Conservation (phyloP, 441 rosid species). For the Viola pubescens region DNA sequence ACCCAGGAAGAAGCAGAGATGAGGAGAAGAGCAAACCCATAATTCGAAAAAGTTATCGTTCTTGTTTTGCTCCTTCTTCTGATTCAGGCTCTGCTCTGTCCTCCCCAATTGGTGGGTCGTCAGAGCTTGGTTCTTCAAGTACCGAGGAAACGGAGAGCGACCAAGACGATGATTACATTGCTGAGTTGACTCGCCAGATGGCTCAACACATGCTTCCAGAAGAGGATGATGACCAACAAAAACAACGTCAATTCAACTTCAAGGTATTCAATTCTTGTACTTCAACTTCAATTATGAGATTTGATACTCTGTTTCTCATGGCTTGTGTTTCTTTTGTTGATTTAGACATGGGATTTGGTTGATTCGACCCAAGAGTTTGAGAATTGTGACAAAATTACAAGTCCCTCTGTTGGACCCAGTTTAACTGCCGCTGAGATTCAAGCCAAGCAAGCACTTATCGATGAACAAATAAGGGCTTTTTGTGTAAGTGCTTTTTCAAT, state of each 20-base stretch:
- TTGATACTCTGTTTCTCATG: not conserved
- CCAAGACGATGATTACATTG: conserved; percentile 44
- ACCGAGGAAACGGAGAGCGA: conserved; percentile 27
- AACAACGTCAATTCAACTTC: conserved; percentile 14
- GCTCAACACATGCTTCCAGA: conserved; percentile 72
- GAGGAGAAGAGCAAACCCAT: not conserved
- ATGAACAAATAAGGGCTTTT: conserved; percentile 47
- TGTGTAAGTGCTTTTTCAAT: conserved; percentile 31
- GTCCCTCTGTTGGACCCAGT: conserved; percentile 11
- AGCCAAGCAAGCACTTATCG: conserved; percentile 48
- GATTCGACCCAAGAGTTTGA: conserved; percentile 28
- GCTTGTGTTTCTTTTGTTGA: not conserved
- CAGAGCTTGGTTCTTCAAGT: conserved; percentile 21
- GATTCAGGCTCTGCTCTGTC: conserved; percentile 25
- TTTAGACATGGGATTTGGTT: conserved; percentile 31
- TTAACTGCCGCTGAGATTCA: conserved; percentile 21
- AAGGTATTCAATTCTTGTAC: not conserved
- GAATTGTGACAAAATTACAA: conserved; percentile 3
- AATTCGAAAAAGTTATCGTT: conserved; percentile 3
- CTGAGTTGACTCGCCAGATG: conserved; percentile 78
- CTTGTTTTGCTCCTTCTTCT: conserved; percentile 4
- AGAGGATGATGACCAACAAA: conserved; percentile 31
- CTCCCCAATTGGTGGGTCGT: conserved; percentile 21
- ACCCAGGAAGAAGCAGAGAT: too few species aligned
- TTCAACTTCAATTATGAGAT: too few species aligned